A percentile compares a stretch with the other conserved stretches of the same genome.
phyloP scores from a whole-genome alignment of 2,329 filamentous ascomycete genomes.

The Dryadomyces sulphureus region DNA sequence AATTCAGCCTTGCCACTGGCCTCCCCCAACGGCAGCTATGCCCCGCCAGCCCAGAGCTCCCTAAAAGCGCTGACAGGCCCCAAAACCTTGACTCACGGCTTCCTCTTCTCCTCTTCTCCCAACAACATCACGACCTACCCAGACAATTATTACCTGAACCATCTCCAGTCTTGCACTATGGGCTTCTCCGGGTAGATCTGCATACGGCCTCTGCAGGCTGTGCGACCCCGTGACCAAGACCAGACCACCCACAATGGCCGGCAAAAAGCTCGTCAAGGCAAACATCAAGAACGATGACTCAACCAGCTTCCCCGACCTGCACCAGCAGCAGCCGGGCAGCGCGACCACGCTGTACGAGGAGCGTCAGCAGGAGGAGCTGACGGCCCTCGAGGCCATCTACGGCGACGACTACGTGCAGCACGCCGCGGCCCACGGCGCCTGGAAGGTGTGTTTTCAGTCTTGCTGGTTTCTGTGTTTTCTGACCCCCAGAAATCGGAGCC shows the following conservation, averaged over 20 bases:
- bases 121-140: not conserved
- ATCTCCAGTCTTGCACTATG: conserved; percentile 19
- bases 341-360: conserved; percentile 57
- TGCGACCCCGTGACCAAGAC: conserved; percentile 17
- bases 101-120: not conserved
- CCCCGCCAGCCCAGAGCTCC: not conserved
- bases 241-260: conserved; percentile 29
- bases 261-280: conserved; percentile 32
- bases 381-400: conserved; percentile 77
- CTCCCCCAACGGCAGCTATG: not conserved
- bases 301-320: conserved; percentile 37
- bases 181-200: conserved; percentile 30
- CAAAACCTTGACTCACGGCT: not conserved
- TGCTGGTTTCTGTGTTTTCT: not conserved
- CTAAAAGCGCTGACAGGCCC: not conserved
- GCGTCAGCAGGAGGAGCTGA: conserved; percentile 74
- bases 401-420: conserved; percentile 74
- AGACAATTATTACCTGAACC: not conserved
- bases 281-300: conserved; percentile 22
- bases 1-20: not conserved
- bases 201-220: conserved; percentile 35
- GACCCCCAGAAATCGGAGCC: conserved; percentile 57
- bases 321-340: conserved; percentile 19
- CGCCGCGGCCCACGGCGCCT: conserved; percentile 56
- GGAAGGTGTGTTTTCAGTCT: conserved; percentile 53